phyloP scores from a whole-genome alignment of 805 yeast genomes.

The Lipomyces spencermartinsiae region DNA sequence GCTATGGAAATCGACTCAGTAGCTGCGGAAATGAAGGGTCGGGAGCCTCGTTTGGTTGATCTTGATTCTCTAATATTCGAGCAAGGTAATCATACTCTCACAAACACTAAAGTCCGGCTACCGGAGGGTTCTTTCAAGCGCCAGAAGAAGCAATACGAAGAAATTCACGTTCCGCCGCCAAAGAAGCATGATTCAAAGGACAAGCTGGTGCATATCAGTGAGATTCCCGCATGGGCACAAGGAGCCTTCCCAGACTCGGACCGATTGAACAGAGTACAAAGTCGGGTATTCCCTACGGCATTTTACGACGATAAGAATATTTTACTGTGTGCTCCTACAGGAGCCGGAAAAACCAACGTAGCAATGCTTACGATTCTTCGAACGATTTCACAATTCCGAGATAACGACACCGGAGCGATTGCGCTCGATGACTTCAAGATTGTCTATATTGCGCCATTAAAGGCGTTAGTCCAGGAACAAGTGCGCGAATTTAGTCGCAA shows the following conservation, averaged over 20 bases:
- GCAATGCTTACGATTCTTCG: constrained; percentile 70
- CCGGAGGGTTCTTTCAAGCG: constrained; percentile 87
- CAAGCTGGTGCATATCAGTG: constrained; percentile 60
- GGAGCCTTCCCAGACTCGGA: constrained; percentile 72
- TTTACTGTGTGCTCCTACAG: constrained; percentile 63
- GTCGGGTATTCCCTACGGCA: constrained; percentile 80
- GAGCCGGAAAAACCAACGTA: constrained; percentile 77
- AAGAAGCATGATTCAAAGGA: constrained; percentile 49
- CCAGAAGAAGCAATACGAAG: constrained; percentile 77
- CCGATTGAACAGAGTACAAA: constrained; percentile 81
- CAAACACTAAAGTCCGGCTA: constrained; percentile 68
- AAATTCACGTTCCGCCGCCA: constrained; percentile 92
- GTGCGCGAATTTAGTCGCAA: constrained; percentile 54
- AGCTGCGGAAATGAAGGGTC: constrained; percentile 6
- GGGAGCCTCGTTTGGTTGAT: constrained; percentile 62
- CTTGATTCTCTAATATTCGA: constrained; percentile 68
- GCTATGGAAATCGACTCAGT: constrained; percentile 16
- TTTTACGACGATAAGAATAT: constrained; percentile 58
- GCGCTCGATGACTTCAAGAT: constrained; percentile 40
- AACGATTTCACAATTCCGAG: constrained; percentile 59
- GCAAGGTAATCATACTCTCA: constrained; percentile 73
- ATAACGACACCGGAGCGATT: constrained; percentile 63
- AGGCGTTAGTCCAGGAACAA: constrained; percentile 62
- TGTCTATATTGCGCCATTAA: constrained; percentile 66
- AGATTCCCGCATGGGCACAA: constrained; percentile 83